Evolutionary conservation across 352 stramenopile species (phyloP).

Genomic region (Pelagophyceae sp.): DNA sequence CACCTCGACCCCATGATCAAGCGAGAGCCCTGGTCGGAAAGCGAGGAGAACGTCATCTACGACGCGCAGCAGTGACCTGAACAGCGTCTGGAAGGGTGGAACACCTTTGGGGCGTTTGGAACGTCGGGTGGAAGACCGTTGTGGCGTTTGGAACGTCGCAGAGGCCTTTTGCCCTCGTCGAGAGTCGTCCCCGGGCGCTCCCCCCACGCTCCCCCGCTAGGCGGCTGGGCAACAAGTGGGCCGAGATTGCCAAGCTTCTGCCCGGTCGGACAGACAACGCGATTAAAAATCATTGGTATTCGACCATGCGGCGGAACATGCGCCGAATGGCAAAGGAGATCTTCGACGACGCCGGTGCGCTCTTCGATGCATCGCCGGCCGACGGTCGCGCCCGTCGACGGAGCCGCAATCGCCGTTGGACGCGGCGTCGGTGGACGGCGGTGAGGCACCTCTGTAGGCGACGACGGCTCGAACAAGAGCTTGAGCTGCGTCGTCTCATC

Average conservation of each 20-base stretch:
- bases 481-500: constrained; percentile 2
- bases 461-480: neutral
- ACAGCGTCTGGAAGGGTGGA: too few species aligned
- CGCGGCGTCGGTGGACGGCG: too few species aligned
- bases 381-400: too few species aligned
- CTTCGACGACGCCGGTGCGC: constrained; percentile 1
- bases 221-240: constrained; percentile 71
- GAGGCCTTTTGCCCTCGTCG: too few species aligned
- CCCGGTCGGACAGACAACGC: constrained; percentile 73
- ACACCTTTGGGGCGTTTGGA: too few species aligned
- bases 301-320: constrained; percentile 76
- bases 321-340: constrained; percentile 62
- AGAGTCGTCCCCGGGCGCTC: constrained; percentile 79
- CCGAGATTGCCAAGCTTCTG: constrained; percentile 73
- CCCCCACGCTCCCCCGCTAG: too few species aligned
- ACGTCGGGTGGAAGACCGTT: too few species aligned
- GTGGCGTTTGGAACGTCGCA: too few species aligned
- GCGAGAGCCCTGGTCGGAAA: constrained; percentile 70
- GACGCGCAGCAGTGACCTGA: constrained; percentile 77
- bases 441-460: too few species aligned
- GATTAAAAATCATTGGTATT: constrained; percentile 86
- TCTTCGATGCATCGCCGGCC: too few species aligned
- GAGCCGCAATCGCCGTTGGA: too few species aligned
- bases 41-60: constrained; percentile 76
- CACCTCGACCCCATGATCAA: constrained; percentile 72